Evolutionary conservation across 176 grass and related monocot genomes (phyloP).

Genomic region (Carex littledalei): DNA sequence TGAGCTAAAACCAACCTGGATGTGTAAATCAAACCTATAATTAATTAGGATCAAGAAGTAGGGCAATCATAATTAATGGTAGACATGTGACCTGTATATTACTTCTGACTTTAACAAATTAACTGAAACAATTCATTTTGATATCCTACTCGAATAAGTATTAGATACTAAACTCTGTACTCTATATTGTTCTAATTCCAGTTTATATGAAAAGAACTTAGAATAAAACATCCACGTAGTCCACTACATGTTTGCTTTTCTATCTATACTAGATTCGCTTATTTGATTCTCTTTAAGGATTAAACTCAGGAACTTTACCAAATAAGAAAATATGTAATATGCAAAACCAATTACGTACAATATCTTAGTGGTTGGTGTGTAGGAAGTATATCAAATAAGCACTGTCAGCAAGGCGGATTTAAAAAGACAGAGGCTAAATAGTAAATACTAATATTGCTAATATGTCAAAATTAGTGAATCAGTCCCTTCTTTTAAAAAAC

Average conservation of each 20-base stretch:
- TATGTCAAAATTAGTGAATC: no score
- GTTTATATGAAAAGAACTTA: neutral
- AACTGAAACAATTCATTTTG: neutral
- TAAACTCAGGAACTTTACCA: neutral
- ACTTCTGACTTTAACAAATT: neutral
- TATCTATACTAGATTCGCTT: neutral
- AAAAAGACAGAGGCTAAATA: neutral
- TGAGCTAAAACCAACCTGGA: slow-evolving; percentile 17
- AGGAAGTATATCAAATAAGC: neutral
- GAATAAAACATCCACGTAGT: neutral
- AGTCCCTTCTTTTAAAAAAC: neutral
- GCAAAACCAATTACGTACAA: neutral
- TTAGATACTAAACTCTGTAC: neutral
- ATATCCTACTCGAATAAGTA: neutral
- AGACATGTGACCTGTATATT: slow-evolving; percentile 1
- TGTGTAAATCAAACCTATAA: slow-evolving; percentile 1
- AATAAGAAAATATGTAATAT: neutral
- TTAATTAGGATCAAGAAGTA: neutral
- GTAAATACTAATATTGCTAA: no score
- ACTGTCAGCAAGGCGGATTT: neutral
- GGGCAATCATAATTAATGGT: neutral
- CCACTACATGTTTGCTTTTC: neutral
- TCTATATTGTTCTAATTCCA: neutral
- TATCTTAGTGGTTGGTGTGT: neutral
- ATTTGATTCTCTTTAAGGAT: neutral